Base-by-base conservation (phyloP, 208 protist genomes). In the Eutreptiella sp. region DNA sequence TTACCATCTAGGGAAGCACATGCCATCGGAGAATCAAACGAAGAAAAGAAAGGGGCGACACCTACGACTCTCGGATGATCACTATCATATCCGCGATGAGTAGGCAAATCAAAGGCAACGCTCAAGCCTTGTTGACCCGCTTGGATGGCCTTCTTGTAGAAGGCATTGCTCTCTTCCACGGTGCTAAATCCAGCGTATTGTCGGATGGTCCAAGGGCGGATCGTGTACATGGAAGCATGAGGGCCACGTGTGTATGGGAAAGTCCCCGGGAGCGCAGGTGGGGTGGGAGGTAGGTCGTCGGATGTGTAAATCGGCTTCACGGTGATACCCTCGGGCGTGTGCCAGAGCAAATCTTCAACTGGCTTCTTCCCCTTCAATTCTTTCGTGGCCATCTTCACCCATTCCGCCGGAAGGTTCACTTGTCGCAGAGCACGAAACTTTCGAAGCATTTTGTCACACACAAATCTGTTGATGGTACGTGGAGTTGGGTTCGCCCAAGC, bases 81-180 rank as follows among this genome's bases (percentile, higher is more conserved):
- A 24, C 87, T 95, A 70, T 97, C 93, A 70, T 96, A 97, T 7
- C 92, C 93, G 28, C 93, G 69, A 63, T 97, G 93, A 0, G 93
- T 97, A 1, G 92, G 85, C 0, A 97, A 69, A 81, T 97, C 92
- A 52, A 97, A 97, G 19, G 93, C 93, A 1, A 97, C 93, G 32
- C 76, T 88, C 0, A 96, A 72, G 68, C 88, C 89, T 52, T 94
- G 89, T 73, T 94, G 88, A n/a, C 92, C 92, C 19, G 73, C 83
- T 27, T 71, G 76, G 23, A 96, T 68, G 34, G 88, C 88, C 14
- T 76, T 50, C 42, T 77, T 74, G 73, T 97, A 97, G 68, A 97
- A 97, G 34, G 75, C 76, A 73, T 97, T 97, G n/a, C 76, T 88
- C 70, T 97, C 93, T 47, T 95, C 87, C 0, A 90, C 93, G 2